These are phyloP conservation scores for Populus nigra DNA, from an alignment of 345 rosid species.

Conservation along the genomic window DNA sequence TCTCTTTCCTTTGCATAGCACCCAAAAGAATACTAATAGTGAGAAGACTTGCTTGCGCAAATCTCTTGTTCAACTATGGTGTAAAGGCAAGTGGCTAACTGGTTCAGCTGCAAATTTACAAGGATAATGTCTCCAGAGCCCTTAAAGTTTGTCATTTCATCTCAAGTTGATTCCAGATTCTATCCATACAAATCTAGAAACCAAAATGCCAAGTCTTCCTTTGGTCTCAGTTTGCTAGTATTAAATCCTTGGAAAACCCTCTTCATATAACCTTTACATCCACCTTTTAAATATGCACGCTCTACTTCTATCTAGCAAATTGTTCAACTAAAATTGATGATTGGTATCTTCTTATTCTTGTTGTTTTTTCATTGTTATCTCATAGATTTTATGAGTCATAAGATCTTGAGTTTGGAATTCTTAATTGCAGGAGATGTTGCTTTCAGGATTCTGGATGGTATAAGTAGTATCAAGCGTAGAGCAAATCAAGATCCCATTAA, in stretches of 20 bases:
- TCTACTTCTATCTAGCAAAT: not conserved
- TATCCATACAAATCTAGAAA: not conserved
- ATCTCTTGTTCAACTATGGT: no score
- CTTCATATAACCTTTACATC: not conserved
- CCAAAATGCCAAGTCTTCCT: not conserved
- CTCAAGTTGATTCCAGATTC: not conserved
- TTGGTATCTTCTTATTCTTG: not conserved
- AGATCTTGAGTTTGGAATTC: conserved; percentile 9
- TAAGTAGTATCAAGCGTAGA: conserved; percentile 53
- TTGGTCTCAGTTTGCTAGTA: not conserved
- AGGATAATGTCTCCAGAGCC: no score
- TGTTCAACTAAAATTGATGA: not conserved
- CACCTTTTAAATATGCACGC: not conserved
- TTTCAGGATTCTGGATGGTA: conserved; percentile 68
- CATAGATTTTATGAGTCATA: not conserved
- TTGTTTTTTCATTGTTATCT: not conserved
- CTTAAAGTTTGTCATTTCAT: not conserved
- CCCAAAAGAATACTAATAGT: no score
- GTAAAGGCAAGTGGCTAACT: no score
- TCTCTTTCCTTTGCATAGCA: no score
- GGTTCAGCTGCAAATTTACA: no score
- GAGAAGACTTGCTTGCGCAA: no score
- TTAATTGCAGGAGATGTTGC: conserved; percentile 83
- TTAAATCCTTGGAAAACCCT: not conserved
- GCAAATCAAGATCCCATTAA: conserved; percentile 53